A percentile compares a stretch with the other conserved stretches of the same genome.
phyloP scores from a whole-genome alignment of 2,329 filamentous ascomycete genomes.

The Aspergillus oerlinghausenensis region DNA sequence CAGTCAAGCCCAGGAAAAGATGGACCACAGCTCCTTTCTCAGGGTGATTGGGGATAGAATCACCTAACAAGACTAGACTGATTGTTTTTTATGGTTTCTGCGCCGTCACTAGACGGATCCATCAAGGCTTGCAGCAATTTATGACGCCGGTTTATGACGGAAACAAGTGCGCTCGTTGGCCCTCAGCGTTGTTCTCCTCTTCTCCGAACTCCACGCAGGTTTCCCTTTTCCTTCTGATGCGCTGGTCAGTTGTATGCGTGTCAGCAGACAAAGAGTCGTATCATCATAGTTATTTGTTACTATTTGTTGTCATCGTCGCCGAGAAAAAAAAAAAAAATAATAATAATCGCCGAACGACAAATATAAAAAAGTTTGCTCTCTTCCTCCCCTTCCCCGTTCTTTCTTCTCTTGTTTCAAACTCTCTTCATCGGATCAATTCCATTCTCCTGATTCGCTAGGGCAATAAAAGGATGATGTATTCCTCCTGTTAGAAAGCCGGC shows the following conservation, averaged over 20 bases:
- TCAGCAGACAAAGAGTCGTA: slow-evolving; percentile 3
- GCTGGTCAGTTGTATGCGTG: slow-evolving; percentile 21
- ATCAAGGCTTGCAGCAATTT: not conserved
- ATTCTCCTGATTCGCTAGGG: not conserved
- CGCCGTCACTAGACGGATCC: not conserved
- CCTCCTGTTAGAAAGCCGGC: slow-evolving; percentile 9
- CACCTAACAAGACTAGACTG: not conserved
- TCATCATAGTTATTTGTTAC: not conserved
- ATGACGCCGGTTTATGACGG: not conserved
- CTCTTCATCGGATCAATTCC: not conserved
- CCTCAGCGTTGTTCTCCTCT: not conserved
- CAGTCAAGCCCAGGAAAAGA: slow-evolving; percentile 3
- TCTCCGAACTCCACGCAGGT: slow-evolving; percentile 13
- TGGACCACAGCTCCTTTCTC: slow-evolving; percentile 1
- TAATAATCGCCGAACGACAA: not conserved
- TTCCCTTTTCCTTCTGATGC: slow-evolving; percentile 11
- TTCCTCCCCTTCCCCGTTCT: not conserved
- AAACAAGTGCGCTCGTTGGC: not conserved
- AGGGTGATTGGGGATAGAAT: slow-evolving; percentile 3
- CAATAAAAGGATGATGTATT: slow-evolving; percentile 1
- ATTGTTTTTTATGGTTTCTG: not conserved
- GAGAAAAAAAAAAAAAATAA: not conserved
- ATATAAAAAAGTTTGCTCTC: slow-evolving; percentile 8
- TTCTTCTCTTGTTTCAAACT: not conserved
- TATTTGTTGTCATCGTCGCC: slow-evolving; percentile 2